phyloP scores from a whole-genome alignment of 495 filamentous ascomycete genomes.

The Aspergillus ellipticus region DNA sequence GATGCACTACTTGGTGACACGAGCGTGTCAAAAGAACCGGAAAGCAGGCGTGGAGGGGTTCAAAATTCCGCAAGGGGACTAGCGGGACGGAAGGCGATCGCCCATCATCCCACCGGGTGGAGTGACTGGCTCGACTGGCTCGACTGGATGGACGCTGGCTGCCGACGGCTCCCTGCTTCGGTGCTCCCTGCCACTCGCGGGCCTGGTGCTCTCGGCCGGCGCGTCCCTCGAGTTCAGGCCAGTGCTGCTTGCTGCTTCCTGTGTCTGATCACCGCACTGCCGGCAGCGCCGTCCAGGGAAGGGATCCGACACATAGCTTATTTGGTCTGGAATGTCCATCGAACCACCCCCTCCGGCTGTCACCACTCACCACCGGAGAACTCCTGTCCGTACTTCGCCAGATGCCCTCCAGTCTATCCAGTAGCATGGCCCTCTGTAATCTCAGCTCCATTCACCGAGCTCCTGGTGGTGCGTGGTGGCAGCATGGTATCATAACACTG shows the following conservation, averaged over 20 bases:
- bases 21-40: background rate
- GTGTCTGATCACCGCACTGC: no score
- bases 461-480: background rate
- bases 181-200: no score
- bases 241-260: no score
- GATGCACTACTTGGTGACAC: background rate
- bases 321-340: background rate
- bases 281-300: no score
- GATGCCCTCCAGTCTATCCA: background rate
- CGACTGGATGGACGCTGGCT: background rate
- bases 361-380: background rate
- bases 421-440: background rate
- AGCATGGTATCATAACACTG: slow-evolving; percentile 1
- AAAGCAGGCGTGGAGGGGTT: background rate
- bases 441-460: background rate
- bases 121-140: background rate
- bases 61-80: slow-evolving; percentile 6
- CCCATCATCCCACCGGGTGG: slow-evolving; percentile 9
- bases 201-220: no score
- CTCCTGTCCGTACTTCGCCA: background rate
- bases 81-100: background rate
- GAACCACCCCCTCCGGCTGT: background rate
- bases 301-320: background rate
- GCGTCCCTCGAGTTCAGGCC: no score
- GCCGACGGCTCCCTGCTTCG: no score